These are phyloP conservation scores for Elaeagnus macrophylla DNA, from an alignment of 306 rosid genomes.

Conservation along the genomic window DNA sequence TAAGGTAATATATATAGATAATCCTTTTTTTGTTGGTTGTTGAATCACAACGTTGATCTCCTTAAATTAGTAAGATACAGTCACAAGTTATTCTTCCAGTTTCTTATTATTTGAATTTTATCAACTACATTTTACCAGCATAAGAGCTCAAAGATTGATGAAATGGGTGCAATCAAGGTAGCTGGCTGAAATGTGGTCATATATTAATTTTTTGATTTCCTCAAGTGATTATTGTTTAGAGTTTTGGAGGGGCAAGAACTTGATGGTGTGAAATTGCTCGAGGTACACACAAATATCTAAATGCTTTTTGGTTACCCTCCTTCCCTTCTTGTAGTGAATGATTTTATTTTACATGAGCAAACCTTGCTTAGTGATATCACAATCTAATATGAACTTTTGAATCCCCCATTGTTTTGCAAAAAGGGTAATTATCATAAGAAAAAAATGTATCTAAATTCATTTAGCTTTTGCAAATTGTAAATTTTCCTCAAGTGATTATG, in stretches of 20 bases:
- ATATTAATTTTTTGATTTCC: conserved; percentile 45
- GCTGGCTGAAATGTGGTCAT: conserved; percentile 58
- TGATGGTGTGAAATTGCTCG: conserved; percentile 45
- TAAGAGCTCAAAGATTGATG: conserved; percentile 80
- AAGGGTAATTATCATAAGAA: neutral
- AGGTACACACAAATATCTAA: conserved; percentile 48
- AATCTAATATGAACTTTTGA: neutral
- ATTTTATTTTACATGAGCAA: neutral
- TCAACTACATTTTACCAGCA: conserved; percentile 47
- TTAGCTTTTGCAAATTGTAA: too few species aligned
- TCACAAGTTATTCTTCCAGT: neutral
- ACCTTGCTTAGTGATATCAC: neutral
- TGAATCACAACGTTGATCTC: neutral
- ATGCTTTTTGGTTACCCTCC: neutral
- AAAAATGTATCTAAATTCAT: too few species aligned
- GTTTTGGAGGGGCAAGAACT: conserved; percentile 49
- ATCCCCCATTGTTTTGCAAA: neutral
- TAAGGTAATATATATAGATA: conserved; percentile 59
- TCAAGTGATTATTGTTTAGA: conserved; percentile 53
- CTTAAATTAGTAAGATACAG: conserved; percentile 4
- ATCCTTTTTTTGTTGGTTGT: conserved; percentile 5
- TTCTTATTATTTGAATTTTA: conserved; percentile 8
- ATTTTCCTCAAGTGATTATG: conserved; percentile 54
- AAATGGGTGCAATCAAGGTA: conserved; percentile 75
- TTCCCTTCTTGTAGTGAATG: neutral